Conservation (phyloP, 2,329 filamentous ascomycete species). For the Fusarium sp. region DNA sequence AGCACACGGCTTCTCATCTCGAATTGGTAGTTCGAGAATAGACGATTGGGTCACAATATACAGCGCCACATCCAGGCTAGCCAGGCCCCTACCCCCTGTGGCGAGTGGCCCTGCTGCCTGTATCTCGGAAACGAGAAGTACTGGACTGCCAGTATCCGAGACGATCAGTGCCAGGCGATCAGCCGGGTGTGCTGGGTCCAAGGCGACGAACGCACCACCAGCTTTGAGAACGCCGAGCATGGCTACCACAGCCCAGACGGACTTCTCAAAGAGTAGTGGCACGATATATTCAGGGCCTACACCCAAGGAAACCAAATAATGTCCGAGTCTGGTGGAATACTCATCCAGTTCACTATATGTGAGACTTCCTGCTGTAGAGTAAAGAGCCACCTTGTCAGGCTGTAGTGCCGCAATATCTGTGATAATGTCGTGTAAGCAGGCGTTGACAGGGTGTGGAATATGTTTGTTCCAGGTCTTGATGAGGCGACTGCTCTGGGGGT, state of each 20-base stretch:
- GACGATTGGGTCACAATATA: neutral
- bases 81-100: neutral
- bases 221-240: neutral
- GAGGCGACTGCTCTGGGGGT: neutral
- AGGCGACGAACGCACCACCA: neutral
- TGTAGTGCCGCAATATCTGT: neutral
- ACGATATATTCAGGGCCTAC: neutral
- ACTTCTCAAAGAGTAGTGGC: neutral
- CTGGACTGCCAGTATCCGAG: neutral
- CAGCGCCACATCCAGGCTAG: neutral
- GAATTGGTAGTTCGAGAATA: neutral
- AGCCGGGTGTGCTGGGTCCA: neutral
- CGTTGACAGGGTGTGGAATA: neutral
- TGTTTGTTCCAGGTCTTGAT: neutral
- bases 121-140: neutral
- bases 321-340: neutral
- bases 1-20: neutral
- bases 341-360: neutral
- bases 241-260: neutral
- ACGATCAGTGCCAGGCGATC: neutral
- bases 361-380: neutral
- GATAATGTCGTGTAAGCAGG: neutral
- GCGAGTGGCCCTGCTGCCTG: neutral
- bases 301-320: neutral
- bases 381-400: neutral